phyloP scores from a whole-genome alignment of 2,329 filamentous ascomycete species.

The Fusarium nisikadoi region DNA sequence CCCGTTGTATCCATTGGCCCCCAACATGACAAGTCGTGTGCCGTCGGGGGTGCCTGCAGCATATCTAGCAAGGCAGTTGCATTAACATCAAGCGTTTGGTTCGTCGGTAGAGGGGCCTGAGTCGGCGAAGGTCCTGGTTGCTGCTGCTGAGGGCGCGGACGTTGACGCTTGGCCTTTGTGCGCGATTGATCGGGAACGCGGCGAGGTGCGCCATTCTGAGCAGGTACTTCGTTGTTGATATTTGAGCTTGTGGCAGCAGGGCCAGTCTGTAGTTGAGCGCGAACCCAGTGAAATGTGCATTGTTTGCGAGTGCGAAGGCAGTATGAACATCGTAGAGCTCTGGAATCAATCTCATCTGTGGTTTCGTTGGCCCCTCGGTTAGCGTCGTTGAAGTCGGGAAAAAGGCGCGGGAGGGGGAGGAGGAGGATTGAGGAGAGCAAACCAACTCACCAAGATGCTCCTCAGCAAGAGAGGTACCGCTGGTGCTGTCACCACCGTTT shows the following conservation, averaged over 20 bases:
- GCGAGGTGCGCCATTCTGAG: slow-evolving; percentile 33
- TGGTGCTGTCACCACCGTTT: slow-evolving; percentile 32
- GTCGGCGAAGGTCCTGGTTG: slow-evolving; percentile 35
- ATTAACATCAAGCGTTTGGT: slow-evolving; percentile 41
- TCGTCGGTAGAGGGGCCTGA: slow-evolving; percentile 38
- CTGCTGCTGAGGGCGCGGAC: slow-evolving; percentile 38
- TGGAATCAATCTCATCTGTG: slow-evolving; percentile 44
- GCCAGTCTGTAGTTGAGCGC: slow-evolving; percentile 43
- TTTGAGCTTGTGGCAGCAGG: slow-evolving; percentile 29
- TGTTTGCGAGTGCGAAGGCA: slow-evolving; percentile 45
- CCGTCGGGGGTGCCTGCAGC: slow-evolving; percentile 43
- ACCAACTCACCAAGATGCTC: slow-evolving; percentile 43
- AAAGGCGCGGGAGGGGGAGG: slow-evolving; percentile 27
- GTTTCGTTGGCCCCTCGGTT: slow-evolving; percentile 37
- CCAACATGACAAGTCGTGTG: slow-evolving; percentile 43
- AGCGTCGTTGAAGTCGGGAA: slow-evolving; percentile 32
- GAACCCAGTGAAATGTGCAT: slow-evolving; percentile 45
- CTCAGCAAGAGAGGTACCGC: slow-evolving; percentile 40
- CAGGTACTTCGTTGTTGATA: slow-evolving; percentile 22
- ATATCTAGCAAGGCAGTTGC: slow-evolving; percentile 44
- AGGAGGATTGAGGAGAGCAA: slow-evolving; percentile 2
- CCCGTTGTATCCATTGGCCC: slow-evolving; percentile 42
- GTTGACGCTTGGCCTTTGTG: slow-evolving; percentile 43
- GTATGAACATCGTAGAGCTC: slow-evolving; percentile 44
- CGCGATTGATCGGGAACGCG: slow-evolving; percentile 42